Base-by-base conservation (phyloP, 2,329 filamentous ascomycete genomes). In the Raffaelea albimanens region DNA sequence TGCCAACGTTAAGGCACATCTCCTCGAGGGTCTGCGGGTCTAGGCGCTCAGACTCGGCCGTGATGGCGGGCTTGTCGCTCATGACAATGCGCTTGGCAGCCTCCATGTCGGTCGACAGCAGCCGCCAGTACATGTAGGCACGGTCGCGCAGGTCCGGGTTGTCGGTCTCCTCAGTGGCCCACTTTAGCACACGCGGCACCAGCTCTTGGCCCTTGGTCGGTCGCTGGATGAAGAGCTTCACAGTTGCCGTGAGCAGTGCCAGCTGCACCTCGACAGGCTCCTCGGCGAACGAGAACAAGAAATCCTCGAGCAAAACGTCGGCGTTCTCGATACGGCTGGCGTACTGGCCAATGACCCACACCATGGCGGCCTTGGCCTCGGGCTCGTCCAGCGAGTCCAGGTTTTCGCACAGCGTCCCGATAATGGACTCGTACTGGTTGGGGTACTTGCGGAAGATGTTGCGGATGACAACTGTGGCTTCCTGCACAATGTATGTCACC, bases 391-490 rank as follows among this genome's bases (percentile, higher is more conserved):
- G 72, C 4, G 90, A 95, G 66, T 98, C 93, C 21, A 98, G 79
- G 58, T 98, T 91, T 63, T 96, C 89, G 67, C 94, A 97, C 0
- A 98, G 75, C 1, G 90, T 94, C 44, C 87, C 84, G 60, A 98
- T 98, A 64, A 98, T 97, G 52, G 86, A 91, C 66, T 98, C 93
- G 66, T 98, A 98, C 63, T 96, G 88, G 63, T 98, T 96, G 9
- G 93, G 93, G 60, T 98, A 98, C 68, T 97, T 97, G 57, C 93
- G 84, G 76, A 98, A 98, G 59, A 98, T 98, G 65, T 98, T 98
- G 56, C 89, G 85, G 61, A 98, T 98, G 22, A 98, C 93, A 5
- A 98, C 93, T 0, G 93, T 98, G 16, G 93, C 93, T 71, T 98
- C 93, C 67, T 98, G 93, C 1, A 98, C 93, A 56, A 98, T 98